Conservation (phyloP, 106 monocot species). For the Vanilla planifolia region DNA sequence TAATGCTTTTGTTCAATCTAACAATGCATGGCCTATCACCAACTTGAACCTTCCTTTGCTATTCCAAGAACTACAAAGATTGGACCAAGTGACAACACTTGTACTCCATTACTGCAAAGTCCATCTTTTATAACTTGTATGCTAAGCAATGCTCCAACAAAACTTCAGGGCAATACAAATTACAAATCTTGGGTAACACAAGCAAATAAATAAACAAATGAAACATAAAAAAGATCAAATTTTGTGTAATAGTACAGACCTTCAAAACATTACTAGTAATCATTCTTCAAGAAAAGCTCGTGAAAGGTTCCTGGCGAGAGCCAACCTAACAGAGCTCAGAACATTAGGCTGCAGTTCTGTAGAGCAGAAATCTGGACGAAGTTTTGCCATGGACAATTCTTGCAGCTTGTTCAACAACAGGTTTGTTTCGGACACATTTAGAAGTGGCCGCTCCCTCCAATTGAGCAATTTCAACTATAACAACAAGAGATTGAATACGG, state of each 20-base stretch:
- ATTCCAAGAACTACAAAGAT: too few relatives aligned
- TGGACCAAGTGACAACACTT: too few relatives aligned
- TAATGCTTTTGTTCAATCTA: too few relatives aligned
- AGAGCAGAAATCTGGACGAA: constrained; percentile 53
- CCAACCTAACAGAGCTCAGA: constrained; percentile 48
- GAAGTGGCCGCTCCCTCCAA: constrained; percentile 52
- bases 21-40: too few relatives aligned
- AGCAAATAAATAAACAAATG: too few relatives aligned
- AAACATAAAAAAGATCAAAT: too few relatives aligned
- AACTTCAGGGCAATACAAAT: too few relatives aligned
- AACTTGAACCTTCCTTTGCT: too few relatives aligned
- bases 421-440: constrained; percentile 68
- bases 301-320: constrained; percentile 76
- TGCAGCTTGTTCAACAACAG: constrained; percentile 79
- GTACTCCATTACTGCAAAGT: too few relatives aligned
- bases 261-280: constrained; percentile 6
- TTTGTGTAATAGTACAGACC: neutral
- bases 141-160: too few relatives aligned
- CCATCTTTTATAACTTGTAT: too few relatives aligned
- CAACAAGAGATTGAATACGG: neutral
- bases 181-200: too few relatives aligned
- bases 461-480: constrained; percentile 74
- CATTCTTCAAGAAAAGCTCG: constrained; percentile 74
- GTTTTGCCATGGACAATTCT: constrained; percentile 70
- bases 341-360: constrained; percentile 37